phyloP scores from a whole-genome alignment of 345 rosid species.

The Syzygium aromaticum region DNA sequence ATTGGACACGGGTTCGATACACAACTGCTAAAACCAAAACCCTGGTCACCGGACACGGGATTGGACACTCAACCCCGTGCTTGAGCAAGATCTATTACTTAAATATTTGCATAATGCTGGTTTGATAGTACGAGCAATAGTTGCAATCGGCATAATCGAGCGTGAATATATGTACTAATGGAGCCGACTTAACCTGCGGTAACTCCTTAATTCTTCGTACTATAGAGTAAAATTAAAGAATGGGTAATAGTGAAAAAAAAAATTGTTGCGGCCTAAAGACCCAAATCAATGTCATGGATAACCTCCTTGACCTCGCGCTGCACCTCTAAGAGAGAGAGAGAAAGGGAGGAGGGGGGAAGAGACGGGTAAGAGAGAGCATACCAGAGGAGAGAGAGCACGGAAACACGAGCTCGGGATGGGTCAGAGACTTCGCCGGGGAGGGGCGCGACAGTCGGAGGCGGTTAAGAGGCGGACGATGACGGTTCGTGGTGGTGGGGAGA shows the following conservation, averaged over 20 bases:
- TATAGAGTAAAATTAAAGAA: not conserved
- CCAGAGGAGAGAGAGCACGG: too few relatives aligned
- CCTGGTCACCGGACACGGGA: not conserved
- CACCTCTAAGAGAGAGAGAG: not conserved
- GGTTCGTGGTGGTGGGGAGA: not conserved
- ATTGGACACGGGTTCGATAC: not conserved
- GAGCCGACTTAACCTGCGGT: not conserved
- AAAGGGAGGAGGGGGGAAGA: not conserved
- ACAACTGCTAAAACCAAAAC: not conserved
- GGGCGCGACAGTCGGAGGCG: not conserved
- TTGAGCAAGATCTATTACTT: not conserved
- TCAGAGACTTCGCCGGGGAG: rapidly evolving
- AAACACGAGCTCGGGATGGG: not conserved
- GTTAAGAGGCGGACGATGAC: not conserved
- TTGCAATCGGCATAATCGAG: not conserved
- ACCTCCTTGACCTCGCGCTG: not conserved
- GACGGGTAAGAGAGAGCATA: not conserved
- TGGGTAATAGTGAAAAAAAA: too few relatives aligned
- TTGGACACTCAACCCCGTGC: rapidly evolving
- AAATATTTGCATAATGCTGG: not conserved
- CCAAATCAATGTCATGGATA: not conserved
- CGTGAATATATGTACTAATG: too few relatives aligned
- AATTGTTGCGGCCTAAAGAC: not conserved
- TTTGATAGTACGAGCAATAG: not conserved
- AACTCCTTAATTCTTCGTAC: not conserved